These are phyloP conservation scores for Hymenoscyphus repandus DNA, from an alignment of 2,329 filamentous ascomycete genomes.

Conservation along the genomic window DNA sequence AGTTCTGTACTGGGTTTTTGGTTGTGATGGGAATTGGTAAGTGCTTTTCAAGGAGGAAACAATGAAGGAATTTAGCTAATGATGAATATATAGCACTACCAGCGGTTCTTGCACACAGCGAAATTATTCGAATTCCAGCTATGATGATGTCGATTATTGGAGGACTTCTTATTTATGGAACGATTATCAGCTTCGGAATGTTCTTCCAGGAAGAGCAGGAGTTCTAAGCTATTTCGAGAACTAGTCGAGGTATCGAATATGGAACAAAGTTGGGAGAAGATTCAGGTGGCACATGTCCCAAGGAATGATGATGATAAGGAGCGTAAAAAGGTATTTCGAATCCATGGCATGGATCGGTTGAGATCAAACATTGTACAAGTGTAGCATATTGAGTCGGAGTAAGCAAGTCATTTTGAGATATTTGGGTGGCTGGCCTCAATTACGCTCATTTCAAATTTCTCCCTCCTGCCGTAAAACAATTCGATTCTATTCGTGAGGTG, in stretches of 20 bases:
- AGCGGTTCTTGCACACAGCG: constrained; percentile 79
- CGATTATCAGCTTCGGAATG: constrained; percentile 95
- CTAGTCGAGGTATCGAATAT: no score
- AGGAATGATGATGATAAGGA: no score
- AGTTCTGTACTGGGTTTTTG: constrained; percentile 91
- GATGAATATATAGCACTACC: constrained; percentile 63
- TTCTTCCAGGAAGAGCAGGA: constrained; percentile 98
- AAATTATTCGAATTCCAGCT: constrained; percentile 74
- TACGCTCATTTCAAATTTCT: no score
- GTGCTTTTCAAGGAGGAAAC: constrained; percentile 34
- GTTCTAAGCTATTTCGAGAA: constrained; percentile 64
- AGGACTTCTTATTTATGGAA: constrained; percentile 91
- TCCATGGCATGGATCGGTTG: neutral
- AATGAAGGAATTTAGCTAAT: constrained; percentile 7
- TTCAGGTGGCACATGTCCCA: no score
- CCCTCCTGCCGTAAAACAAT: no score
- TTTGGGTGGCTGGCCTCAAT: neutral
- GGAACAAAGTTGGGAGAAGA: no score
- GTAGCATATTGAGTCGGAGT: constrained; percentile 1
- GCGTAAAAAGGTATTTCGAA: no score
- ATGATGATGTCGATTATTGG: constrained; percentile 95
- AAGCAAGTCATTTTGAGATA: constrained; percentile 1
- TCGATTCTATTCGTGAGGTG: no score
- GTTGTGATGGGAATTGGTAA: constrained; percentile 96
- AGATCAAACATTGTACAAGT: constrained; percentile 1